Evolutionary conservation across 2,329 filamentous ascomycete species (phyloP).

Genomic region (Xylaria sp.): DNA sequence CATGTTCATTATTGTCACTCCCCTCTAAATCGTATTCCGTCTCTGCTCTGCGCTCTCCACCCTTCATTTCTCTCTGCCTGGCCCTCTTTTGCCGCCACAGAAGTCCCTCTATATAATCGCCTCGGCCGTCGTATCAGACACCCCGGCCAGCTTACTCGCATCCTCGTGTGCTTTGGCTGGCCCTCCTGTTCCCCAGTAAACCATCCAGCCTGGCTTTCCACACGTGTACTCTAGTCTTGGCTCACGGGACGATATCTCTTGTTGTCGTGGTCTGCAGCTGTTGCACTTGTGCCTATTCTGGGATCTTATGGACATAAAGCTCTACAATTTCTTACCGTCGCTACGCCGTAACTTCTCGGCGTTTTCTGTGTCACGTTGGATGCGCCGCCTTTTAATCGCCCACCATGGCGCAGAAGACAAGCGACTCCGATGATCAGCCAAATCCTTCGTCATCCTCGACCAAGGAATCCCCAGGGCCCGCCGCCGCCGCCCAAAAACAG

Average conservation of each 20-base stretch:
- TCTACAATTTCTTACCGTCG: constrained; percentile 41
- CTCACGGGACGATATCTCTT: constrained; percentile 39
- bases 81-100: constrained; percentile 27
- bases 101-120: constrained; percentile 31
- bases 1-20: constrained; percentile 25
- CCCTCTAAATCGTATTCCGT: constrained; percentile 26
- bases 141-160: constrained; percentile 41
- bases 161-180: constrained; percentile 40
- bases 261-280: constrained; percentile 37
- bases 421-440: constrained; percentile 51
- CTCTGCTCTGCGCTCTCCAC: constrained; percentile 32
- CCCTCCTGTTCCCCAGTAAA: constrained; percentile 42
- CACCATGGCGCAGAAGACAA: constrained; percentile 52
- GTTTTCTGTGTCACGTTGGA: constrained; percentile 49
- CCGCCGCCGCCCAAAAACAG: constrained; percentile 47
- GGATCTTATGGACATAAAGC: constrained; percentile 47
- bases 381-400: constrained; percentile 51
- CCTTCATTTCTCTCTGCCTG: constrained; percentile 33
- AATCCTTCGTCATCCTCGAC: constrained; percentile 51
- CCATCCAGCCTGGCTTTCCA: constrained; percentile 40
- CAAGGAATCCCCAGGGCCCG: constrained; percentile 47
- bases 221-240: constrained; percentile 39
- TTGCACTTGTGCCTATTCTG: constrained; percentile 41
- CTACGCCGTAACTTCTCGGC: constrained; percentile 47
- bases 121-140: constrained; percentile 37